Percentiles rank a stretch among this genome's conserved stretches.
Evolutionary conservation across 306 rosid species (phyloP).

Genomic region (Elaeagnus macrophylla): DNA sequence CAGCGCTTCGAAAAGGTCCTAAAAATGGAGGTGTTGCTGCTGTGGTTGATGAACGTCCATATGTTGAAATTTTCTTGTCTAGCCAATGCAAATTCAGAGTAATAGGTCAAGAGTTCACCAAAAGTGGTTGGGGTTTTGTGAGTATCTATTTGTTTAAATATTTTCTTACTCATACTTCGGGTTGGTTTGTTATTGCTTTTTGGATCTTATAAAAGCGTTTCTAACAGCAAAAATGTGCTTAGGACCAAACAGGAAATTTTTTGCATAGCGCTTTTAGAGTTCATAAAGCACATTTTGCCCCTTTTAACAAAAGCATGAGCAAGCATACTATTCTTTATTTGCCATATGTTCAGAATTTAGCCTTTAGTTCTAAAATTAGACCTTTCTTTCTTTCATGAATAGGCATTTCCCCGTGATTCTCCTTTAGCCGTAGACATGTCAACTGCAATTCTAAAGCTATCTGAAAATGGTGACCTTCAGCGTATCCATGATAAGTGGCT

Average conservation of each 20-base stretch:
- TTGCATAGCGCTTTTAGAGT: too few relatives aligned
- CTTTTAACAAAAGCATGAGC: too few relatives aligned
- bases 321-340: too few relatives aligned
- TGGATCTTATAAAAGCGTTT: too few relatives aligned
- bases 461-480: conserved; percentile 22
- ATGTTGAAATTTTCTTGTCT: conserved; percentile 59
- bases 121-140: conserved; percentile 76
- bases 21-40: conserved; percentile 56
- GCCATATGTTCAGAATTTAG: neutral
- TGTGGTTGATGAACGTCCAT: conserved; percentile 55
- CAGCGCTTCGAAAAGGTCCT: conserved; percentile 48
- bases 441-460: conserved; percentile 16
- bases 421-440: conserved; percentile 45
- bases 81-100: conserved; percentile 44
- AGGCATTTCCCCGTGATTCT: conserved; percentile 71
- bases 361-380: neutral
- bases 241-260: too few relatives aligned
- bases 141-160: conserved; percentile 18
- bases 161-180: neutral
- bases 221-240: too few relatives aligned
- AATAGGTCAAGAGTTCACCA: conserved; percentile 62
- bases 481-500: conserved; percentile 29
- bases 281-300: too few relatives aligned
- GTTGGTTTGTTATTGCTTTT: neutral
- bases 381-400: neutral